Evolutionary conservation across 257 asterid species (phyloP), one percentile per base, ranked within the genome.

Genomic region (Salvia splendens): DNA sequence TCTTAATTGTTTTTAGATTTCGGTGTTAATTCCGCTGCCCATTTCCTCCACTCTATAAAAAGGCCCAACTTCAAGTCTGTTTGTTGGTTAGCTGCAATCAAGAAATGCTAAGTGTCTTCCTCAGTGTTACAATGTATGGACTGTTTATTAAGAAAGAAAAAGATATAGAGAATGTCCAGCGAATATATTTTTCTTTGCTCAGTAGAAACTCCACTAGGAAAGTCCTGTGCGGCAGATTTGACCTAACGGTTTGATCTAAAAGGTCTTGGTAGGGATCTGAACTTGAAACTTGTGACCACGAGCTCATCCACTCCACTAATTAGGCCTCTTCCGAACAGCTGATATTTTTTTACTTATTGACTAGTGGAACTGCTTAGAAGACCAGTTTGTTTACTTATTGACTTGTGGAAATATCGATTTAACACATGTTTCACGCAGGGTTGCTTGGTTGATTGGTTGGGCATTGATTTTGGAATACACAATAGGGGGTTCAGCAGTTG

Each of bases 401-500:
- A 61, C 51, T 50, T 65, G 16, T 47, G 16, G 36, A 20, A 24
- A 49, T 9, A 1, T 52, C 1, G 15, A 3, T 17, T 41, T 60
- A 8, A 38, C 61, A 48, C 58, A 48, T 68, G 32, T 66, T 77
- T 69, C 43, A 16, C 70, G 67, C 87, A 92, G 98, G 66, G 89
- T 91, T 73, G 99, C 99, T 52, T 94, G 99, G 99, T 75, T 94
- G 78, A 77, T 94, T 55, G 99, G 99, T 4, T 91, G 99, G 99
- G 89, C 96, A 2, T 61, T 94, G 75, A 87, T 94, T 83, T 77
- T 94, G 85, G 99, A 94, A 69, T 94, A 90, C 83, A 94, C 99
- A 10, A 84, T 94, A 58, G 99, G 99, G 73, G 99, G 99, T 69
- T 85, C 99, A 28, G 96, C 99, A 8, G 99, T 94, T 80, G 99